Evolutionary conservation across 2,329 filamentous ascomycete species (phyloP).

Genomic region (Trichoderma cornu-damae): DNA sequence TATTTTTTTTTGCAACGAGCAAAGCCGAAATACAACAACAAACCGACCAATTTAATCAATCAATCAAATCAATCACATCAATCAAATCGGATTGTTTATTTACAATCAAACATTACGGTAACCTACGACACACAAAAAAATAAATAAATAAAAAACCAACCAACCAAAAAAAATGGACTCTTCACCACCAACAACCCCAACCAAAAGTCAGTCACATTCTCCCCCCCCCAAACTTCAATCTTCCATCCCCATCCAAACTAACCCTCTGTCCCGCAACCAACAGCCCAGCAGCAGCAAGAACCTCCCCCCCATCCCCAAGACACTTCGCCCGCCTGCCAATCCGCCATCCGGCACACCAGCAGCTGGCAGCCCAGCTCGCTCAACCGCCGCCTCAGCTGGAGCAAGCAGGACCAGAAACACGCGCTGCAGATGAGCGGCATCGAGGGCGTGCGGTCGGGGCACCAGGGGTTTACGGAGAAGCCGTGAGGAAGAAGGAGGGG

Average conservation of each 20-base stretch:
- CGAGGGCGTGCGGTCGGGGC: conserved; percentile 32
- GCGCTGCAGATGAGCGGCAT: conserved; percentile 45
- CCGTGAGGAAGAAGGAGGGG: too few relatives aligned
- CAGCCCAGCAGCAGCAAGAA: neutral
- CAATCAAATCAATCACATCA: neutral
- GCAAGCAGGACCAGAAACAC: conserved; percentile 50
- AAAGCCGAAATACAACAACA: too few relatives aligned
- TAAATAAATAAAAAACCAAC: neutral
- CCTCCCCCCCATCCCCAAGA: neutral
- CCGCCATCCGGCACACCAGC: conserved; percentile 30
- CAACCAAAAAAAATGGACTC: conserved; percentile 1
- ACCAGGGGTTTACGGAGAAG: conserved; percentile 40
- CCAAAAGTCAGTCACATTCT: neutral
- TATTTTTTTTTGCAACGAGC: neutral
- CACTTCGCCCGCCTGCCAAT: conserved; percentile 18
- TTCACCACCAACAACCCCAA: conserved; percentile 3
- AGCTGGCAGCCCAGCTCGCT: conserved; percentile 43
- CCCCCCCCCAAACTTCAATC: neutral
- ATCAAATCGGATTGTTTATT: neutral
- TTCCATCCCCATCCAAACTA: neutral
- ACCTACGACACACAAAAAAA: neutral
- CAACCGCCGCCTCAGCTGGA: conserved; percentile 48
- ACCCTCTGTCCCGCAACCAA: neutral
- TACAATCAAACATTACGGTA: neutral
- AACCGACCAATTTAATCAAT: neutral